These are phyloP conservation scores for Aristolochia fimbriata DNA, from an alignment of 164 flowering plant species.

Conservation along the genomic window DNA sequence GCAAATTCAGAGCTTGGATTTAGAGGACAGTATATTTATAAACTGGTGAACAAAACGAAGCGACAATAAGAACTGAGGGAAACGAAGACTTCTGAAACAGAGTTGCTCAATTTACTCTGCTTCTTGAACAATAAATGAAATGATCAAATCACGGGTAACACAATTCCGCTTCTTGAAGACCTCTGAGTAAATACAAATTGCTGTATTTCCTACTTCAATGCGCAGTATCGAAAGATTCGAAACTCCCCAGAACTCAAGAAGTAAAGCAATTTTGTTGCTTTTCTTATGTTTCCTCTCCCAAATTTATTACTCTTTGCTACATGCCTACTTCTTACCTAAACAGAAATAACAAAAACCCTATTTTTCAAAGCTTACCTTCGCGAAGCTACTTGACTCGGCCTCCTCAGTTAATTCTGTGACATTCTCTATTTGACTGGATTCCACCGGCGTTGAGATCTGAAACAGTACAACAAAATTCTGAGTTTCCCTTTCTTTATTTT, in stretches of 20 bases:
- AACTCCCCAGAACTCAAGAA: too few species aligned
- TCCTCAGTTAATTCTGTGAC: conserved; percentile 9
- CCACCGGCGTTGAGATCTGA: conserved; percentile 14
- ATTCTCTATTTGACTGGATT: conserved; percentile 6
- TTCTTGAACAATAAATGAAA: too few species aligned
- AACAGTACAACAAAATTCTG: not conserved
- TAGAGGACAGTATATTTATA: not conserved
- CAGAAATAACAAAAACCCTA: not conserved
- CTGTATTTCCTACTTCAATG: too few species aligned
- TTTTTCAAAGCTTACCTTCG: conserved; percentile 11
- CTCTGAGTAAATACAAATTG: too few species aligned
- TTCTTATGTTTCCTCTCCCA: not conserved
- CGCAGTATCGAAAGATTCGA: too few species aligned
- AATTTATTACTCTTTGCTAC: not conserved
- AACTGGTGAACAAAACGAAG: not conserved
- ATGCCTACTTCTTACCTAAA: not conserved
- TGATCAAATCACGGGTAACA: too few species aligned
- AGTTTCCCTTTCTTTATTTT: not conserved
- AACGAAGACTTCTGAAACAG: not conserved
- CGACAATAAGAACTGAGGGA: not conserved
- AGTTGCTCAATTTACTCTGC: not conserved
- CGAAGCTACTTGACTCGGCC: conserved; percentile 10
- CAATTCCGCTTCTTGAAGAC: too few species aligned
- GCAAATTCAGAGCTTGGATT: conserved; percentile 16
- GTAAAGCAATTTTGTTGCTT: too few species aligned